Evolutionary conservation across 2,329 filamentous ascomycete genomes (phyloP).

Genomic region (Aspergillus sp.): DNA sequence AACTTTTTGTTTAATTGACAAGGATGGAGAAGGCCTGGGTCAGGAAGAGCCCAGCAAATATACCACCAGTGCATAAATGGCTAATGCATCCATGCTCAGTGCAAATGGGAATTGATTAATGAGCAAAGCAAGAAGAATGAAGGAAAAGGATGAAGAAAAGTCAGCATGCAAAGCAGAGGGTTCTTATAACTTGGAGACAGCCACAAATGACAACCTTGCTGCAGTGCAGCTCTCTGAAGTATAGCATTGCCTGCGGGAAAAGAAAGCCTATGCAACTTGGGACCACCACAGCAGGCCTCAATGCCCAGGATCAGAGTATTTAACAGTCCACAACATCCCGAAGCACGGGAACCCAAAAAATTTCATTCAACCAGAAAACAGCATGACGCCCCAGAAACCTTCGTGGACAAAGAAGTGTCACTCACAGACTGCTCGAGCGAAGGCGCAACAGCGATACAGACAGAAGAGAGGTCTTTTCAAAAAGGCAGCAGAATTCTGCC

Average conservation of each 20-base stretch:
- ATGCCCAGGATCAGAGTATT: neutral
- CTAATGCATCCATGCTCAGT: neutral
- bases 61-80: constrained; percentile 11
- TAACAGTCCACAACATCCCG: neutral
- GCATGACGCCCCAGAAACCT: neutral
- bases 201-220: neutral
- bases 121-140: neutral
- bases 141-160: constrained; percentile 1
- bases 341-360: neutral
- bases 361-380: neutral
- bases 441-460: constrained; percentile 9
- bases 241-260: neutral
- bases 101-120: neutral
- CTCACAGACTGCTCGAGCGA: constrained; percentile 10
- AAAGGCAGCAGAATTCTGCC: constrained; percentile 12
- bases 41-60: constrained; percentile 9
- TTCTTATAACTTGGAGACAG: neutral
- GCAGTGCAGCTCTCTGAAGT: neutral
- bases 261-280: neutral
- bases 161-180: neutral
- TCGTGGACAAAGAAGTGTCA: constrained; percentile 8
- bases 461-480: constrained; percentile 11
- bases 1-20: constrained; percentile 3
- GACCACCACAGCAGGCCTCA: neutral
- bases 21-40: constrained; percentile 5